Base-by-base conservation (phyloP, 2,329 filamentous ascomycete species). In the Xylariomycetidae sp. region DNA sequence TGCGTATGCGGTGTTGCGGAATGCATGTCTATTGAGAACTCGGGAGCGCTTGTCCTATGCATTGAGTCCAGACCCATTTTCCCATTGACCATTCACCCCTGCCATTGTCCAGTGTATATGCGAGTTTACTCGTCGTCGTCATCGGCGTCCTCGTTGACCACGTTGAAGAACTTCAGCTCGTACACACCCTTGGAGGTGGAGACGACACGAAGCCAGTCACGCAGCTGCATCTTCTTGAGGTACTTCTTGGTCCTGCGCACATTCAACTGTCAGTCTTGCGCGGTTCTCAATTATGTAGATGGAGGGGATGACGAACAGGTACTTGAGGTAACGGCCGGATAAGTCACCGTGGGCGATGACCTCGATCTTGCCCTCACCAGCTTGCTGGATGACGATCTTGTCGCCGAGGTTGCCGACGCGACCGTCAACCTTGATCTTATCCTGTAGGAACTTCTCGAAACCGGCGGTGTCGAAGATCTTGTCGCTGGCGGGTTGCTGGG, bases 101-200 rank as follows among this genome's bases (percentile, higher is more conserved):
- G 27, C 16, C 15, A 31, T 37, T 34, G 16, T 33, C 41, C 31
- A 37, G 14, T 10, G 18, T 41, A 9, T 30, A 16, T 41, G 34
- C 33, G 28, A 56, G 57, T 81, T 79, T 96, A 98, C 70, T 98
- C 92, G 63, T 98, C 92, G 65, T 98, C 92, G 63, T 98, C 92
- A 55, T 97, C 92, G 57, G 79, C 89, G 67, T 89, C 90, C 67
- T 98, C 92, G 71, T 94, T 92, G 62, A 96, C 90, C 64, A 98
- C 89, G 80, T 98, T 98, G 88, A 94, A 98, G 89, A 98, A 98
- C 78, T 94, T 89, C 72, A 98, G 85, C 80, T 96, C 89, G 78
- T 98, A 98, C 52, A 96, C 89, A 65, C 92, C 90, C 77, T 90
- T 90, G 68, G 85, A 88, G 66, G 90, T 97, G 57, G 88, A 94